These are phyloP conservation scores for Geotrichum klebahnii DNA, from an alignment of 1,139 yeast species.

Conservation along the genomic window DNA sequence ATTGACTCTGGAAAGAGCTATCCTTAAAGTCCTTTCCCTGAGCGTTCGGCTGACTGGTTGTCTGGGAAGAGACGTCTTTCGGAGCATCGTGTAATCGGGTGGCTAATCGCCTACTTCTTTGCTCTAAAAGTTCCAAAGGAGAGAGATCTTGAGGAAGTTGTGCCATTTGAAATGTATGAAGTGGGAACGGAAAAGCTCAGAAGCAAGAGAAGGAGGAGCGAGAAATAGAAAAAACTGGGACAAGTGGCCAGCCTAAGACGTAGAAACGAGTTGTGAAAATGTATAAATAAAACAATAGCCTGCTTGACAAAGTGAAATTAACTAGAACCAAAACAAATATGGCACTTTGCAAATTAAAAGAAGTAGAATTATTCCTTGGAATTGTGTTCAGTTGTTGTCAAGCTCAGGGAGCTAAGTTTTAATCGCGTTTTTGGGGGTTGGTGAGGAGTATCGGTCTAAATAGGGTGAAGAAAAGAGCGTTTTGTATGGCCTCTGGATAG, in stretches of 20 bases:
- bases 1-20: not conserved
- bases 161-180: slow-evolving; percentile 7
- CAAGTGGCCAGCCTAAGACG: not conserved
- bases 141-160: slow-evolving; percentile 26
- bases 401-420: no score
- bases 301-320: no score
- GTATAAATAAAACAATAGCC: no score
- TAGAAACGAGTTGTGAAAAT: no score
- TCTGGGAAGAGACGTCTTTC: not conserved
- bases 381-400: no score
- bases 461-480: no score
- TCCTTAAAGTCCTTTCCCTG: not conserved
- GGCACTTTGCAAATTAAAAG: no score
- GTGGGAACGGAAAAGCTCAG: not conserved
- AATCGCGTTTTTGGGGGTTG: no score
- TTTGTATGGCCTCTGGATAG: no score
- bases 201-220: not conserved
- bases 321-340: no score
- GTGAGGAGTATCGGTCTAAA: no score
- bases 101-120: slow-evolving; percentile 33
- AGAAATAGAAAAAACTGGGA: not conserved
- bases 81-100: slow-evolving; percentile 23
- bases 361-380: no score
- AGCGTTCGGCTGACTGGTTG: not conserved
- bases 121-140: slow-evolving; percentile 35